Conservation (phyloP, 2,329 filamentous ascomycete species). For the Pseudonectria buxi region DNA sequence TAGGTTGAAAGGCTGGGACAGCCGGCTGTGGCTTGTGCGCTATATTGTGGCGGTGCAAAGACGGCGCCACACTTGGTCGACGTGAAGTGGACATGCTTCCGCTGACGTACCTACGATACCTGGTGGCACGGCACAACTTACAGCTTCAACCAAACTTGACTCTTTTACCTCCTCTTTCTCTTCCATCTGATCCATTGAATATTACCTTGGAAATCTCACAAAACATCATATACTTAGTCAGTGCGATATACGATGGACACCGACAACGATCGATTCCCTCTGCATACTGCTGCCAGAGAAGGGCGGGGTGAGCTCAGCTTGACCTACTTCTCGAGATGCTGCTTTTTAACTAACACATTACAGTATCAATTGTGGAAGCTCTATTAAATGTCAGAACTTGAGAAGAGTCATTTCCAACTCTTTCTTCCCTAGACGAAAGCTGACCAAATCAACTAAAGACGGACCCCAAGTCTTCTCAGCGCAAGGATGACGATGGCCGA, state of each 20-base stretch:
- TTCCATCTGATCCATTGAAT: no score
- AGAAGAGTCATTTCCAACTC: not conserved
- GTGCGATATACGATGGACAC: conserved; percentile 28
- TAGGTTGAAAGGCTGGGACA: no score
- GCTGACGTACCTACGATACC: no score
- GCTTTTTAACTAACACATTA: conserved; percentile 8
- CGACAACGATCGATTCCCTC: conserved; percentile 60
- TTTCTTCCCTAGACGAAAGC: not conserved
- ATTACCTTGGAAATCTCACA: not conserved
- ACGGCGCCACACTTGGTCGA: no score
- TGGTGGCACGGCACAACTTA: no score
- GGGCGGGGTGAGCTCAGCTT: conserved; percentile 59
- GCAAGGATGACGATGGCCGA: conserved; percentile 78
- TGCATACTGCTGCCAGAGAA: conserved; percentile 82
- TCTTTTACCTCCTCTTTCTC: not conserved
- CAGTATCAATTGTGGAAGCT: conserved; percentile 67
- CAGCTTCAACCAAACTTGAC: no score
- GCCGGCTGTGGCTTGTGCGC: no score
- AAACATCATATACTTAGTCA: no score
- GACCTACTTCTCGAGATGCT: not conserved
- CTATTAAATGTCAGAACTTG: conserved; percentile 23
- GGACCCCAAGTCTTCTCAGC: conserved; percentile 68
- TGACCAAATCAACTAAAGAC: conserved; percentile 40
- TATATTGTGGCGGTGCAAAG: conserved; percentile 1
- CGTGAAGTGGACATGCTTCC: no score